Evolutionary conservation across 306 rosid genomes (phyloP).

Genomic region (Cicer bijugum): DNA sequence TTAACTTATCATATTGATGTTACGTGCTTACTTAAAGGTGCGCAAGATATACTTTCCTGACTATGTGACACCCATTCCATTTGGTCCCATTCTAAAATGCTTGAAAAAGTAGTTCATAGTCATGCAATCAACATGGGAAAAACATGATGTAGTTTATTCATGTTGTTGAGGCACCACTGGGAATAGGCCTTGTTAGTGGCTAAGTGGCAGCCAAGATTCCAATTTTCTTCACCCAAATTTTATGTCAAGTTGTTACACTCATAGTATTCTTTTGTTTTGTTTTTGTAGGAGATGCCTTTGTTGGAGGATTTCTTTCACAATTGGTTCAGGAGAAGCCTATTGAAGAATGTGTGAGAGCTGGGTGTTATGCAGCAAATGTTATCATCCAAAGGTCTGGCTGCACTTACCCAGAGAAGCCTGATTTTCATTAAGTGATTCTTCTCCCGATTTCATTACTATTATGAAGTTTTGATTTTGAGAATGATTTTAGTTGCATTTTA

Average conservation of each 20-base stretch:
- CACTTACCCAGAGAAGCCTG: constrained; percentile 93
- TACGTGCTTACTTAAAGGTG: constrained; percentile 10
- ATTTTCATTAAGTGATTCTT: constrained; percentile 54
- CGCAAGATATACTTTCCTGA: neutral
- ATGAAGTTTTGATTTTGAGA: constrained; percentile 42
- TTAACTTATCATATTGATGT: constrained; percentile 1
- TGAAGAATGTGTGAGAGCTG: constrained; percentile 83
- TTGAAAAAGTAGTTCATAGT: neutral
- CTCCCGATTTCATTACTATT: neutral
- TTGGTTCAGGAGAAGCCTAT: constrained; percentile 75
- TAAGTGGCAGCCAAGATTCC: constrained; percentile 7
- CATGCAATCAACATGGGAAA: constrained; percentile 22
- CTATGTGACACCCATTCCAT: neutral
- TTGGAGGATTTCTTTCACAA: constrained; percentile 92
- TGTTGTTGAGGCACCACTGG: neutral
- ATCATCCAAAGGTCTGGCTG: constrained; percentile 94
- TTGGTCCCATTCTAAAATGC: neutral
- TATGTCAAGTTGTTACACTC: constrained; percentile 5
- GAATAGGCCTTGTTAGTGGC: neutral
- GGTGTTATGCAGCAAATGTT: constrained; percentile 85
- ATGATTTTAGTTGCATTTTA: constrained; percentile 28
- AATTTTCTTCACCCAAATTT: constrained; percentile 22
- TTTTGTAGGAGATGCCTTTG: constrained; percentile 91
- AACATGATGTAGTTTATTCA: neutral
- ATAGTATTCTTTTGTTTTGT: constrained; percentile 34